Conservation (phyloP, 768 basidiomycete genomes). For the Mrakia hoshinonis region DNA sequence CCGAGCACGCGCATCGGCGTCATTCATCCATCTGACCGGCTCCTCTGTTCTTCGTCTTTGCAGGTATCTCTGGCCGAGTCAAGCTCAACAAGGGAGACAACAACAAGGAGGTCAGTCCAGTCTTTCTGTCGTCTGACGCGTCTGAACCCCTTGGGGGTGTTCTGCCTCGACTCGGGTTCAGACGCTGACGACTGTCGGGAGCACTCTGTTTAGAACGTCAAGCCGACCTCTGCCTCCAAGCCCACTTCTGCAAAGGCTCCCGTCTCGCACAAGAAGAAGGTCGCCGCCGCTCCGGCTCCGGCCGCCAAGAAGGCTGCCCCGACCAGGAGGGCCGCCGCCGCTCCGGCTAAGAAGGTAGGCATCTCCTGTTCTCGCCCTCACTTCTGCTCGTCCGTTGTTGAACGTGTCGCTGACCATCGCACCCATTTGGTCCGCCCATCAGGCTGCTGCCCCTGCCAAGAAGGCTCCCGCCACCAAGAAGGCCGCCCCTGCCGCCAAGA, state of each 20-base stretch:
- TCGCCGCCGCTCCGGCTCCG: slow-evolving; percentile 31
- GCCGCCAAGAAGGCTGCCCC: slow-evolving; percentile 29
- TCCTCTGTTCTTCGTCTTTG: slow-evolving; percentile 31
- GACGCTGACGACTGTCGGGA: not conserved
- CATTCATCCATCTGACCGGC: not conserved
- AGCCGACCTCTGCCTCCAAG: slow-evolving; percentile 25
- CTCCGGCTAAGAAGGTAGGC: slow-evolving; percentile 39
- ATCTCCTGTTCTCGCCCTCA: not conserved
- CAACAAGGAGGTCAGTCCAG: slow-evolving; percentile 35
- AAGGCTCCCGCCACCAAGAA: slow-evolving; percentile 43
- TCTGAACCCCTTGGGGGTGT: not conserved
- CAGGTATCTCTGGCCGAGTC: slow-evolving; percentile 58
- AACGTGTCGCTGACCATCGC: not conserved
- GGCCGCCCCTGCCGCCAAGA: slow-evolving; percentile 49
- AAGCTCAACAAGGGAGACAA: slow-evolving; percentile 46
- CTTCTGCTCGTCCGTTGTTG: not conserved
- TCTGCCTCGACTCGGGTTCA: not conserved
- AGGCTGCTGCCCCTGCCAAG: slow-evolving; percentile 44
- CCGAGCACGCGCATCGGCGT: not conserved
- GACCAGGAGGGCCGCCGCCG: slow-evolving; percentile 13
- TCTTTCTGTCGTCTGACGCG: slow-evolving; percentile 28
- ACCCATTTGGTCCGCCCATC: too few relatives aligned
- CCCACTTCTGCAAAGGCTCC: slow-evolving; percentile 44
- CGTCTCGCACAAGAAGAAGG: slow-evolving; percentile 22
- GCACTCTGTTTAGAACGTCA: slow-evolving; percentile 3